These are phyloP conservation scores for Solanum ossicruentum DNA, from an alignment of 257 asterid genomes.

Conservation along the genomic window DNA sequence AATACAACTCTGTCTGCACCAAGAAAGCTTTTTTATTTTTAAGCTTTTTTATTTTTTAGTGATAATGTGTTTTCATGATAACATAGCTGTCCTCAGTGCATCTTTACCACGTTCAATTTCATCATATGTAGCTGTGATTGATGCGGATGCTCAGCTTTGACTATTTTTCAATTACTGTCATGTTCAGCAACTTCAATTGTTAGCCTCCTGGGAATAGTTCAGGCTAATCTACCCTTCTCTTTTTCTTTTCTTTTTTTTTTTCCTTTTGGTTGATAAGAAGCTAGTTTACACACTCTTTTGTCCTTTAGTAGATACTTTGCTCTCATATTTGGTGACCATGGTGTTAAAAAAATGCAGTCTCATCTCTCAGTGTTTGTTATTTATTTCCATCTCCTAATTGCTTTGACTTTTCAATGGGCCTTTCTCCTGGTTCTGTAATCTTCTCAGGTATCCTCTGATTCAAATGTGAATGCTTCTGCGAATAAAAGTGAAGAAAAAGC, in stretches of 20 bases:
- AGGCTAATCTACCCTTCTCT: background rate
- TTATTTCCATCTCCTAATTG: background rate
- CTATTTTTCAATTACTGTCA: background rate
- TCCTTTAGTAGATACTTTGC: background rate
- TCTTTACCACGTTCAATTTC: background rate
- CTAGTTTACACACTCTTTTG: background rate
- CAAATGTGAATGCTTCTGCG: constrained; percentile 32
- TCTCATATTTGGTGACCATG: background rate
- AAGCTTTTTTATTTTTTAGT: background rate
- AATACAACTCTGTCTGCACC: background rate
- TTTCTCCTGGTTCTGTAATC: constrained; percentile 28
- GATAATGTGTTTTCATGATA: background rate
- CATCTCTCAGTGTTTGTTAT: background rate
- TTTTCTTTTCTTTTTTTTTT: background rate
- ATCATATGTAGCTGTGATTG: background rate
- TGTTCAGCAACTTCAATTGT: background rate
- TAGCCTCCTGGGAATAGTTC: background rate
- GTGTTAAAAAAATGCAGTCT: background rate
- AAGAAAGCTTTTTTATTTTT: background rate
- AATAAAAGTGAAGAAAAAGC: constrained; percentile 56
- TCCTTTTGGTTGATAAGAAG: background rate
- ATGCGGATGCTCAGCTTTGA: background rate
- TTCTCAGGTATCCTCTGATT: constrained; percentile 76
- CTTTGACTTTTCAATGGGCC: background rate
- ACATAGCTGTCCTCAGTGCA: background rate